Evolutionary conservation across 139 green algal species (phyloP), one percentile per base, ranked within the genome.

Genomic region (Deuterostichococcus epilithicus): DNA sequence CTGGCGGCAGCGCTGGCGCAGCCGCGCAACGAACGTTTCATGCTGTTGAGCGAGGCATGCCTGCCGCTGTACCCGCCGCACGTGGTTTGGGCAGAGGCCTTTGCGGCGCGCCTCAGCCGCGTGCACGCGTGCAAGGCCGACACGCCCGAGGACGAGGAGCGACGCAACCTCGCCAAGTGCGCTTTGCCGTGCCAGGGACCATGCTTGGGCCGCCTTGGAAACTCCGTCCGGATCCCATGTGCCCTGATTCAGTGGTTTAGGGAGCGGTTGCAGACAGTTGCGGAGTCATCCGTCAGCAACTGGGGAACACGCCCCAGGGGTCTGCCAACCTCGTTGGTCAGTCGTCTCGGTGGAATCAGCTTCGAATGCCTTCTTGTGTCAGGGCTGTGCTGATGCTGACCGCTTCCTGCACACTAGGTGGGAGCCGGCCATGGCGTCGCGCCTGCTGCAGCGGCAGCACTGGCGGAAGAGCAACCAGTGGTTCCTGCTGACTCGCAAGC

Each of bases 21-120:
- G 52, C 82, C 82, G 3, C 38, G 39, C 25, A 86, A 86, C 66
- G 65, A 83, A 74, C 75, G 78, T 23, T 84, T 86, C 74, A 32
- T 84, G 67, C 82, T 83, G 74, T 34, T 86, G 23, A 75, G 44
- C 22, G 82, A 86, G 72, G 75, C 78, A 20, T 79, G 76, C 47
- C 30, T 82, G 38, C 82, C 82, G 26, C 38, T 86, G 35, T 86
- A 82, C 78, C 73, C 76, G 3, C 68, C 83, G 10, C 60, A 67
- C 25, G 70, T 81, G 65, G 23, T 81, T 5, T 82, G 80, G 38
- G 63, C 58, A 36, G 79, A 87, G 69, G 52, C 80, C 15, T 68
- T 84, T 45, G 28, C 33, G 0, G 47, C 82, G n/a, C 68, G 72
- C 20, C n/a, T n/a, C 3, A 72, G 34, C 26, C 68, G 82, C 35